Evolutionary conservation across 1,284 basidiomycete genomes (phyloP), one percentile per base, ranked within the genome.

Genomic region (Austroboletus rostrupii): DNA sequence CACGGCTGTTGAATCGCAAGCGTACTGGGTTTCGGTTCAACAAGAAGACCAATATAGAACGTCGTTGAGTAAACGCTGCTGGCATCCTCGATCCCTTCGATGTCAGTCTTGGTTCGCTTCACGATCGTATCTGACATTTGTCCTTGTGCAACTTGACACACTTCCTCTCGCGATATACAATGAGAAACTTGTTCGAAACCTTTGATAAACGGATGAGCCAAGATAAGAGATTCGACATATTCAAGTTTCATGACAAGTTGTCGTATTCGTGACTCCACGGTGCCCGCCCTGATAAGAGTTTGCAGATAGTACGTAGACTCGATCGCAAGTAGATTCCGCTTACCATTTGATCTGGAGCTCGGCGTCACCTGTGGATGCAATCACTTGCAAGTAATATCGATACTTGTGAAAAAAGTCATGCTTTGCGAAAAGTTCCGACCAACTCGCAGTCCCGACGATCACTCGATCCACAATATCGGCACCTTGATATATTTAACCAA

Each of bases 361-460:
- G 3, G 85, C 67, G 39, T 85, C 82, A 21, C 86, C 85, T 47
- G 92, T 86, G 36, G 93, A 95, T 8, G 96, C 95, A 50, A 96
- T 92, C 26, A 99, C 87, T 80, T 97, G 94, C n/a, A 99, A 81
- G 68, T 99, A 99, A 74, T 97, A 94, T 55, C 91, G 87, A 72
- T 99, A 99, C 72, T 90, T 91, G 69, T 89, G 84, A 77, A 98
- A 99, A 70, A 99, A 99, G 71, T 98, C 93, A 67, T 96, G 92
- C 65, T 92, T 92, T 44, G 84, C 73, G 64, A 99, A 99, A 20
- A 99, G 75, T 65, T 94, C 91, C 50, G 85, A 84, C 96, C 97
- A 99, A 45, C 79, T 77, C n/a, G 87, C 83, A 45, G 81, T 86
- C 26, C 88, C 88, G 37, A 90, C 79, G 48, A 96, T 87, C 46